These are phyloP conservation scores for Parascedosporium putredinis DNA, from an alignment of 2,329 filamentous ascomycete genomes.

Conservation along the genomic window DNA sequence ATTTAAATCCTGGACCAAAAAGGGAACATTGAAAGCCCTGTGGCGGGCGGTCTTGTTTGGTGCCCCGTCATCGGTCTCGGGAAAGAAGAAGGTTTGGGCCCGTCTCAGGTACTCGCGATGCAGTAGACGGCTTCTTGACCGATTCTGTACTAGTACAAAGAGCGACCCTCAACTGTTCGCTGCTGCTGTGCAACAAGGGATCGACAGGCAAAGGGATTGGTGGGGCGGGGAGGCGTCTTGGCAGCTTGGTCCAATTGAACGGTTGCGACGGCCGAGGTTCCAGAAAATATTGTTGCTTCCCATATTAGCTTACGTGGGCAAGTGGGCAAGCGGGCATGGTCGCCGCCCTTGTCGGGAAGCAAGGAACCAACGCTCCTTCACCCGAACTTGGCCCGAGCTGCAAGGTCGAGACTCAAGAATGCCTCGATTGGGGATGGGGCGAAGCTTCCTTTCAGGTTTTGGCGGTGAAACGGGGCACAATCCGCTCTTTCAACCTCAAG, in stretches of 20 bases:
- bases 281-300: too few species aligned
- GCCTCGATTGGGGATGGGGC: too few species aligned
- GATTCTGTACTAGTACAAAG: background rate
- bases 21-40: background rate
- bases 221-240: background rate
- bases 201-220: background rate
- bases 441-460: background rate
- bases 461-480: background rate
- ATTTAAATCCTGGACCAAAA: background rate
- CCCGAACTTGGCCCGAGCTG: background rate
- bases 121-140: background rate
- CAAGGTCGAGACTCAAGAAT: too few species aligned
- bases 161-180: background rate
- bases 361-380: background rate
- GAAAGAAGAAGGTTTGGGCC: background rate
- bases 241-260: slow-evolving; percentile 1
- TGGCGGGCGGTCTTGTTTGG: background rate
- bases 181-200: background rate
- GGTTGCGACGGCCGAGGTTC: background rate
- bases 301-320: background rate
- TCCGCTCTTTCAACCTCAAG: background rate
- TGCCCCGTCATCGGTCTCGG: background rate
- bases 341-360: too few species aligned
- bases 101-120: background rate
- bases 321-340: too few species aligned